phyloP scores from a whole-genome alignment of 169 alveolate species.

The Cryptosporidium canis region DNA sequence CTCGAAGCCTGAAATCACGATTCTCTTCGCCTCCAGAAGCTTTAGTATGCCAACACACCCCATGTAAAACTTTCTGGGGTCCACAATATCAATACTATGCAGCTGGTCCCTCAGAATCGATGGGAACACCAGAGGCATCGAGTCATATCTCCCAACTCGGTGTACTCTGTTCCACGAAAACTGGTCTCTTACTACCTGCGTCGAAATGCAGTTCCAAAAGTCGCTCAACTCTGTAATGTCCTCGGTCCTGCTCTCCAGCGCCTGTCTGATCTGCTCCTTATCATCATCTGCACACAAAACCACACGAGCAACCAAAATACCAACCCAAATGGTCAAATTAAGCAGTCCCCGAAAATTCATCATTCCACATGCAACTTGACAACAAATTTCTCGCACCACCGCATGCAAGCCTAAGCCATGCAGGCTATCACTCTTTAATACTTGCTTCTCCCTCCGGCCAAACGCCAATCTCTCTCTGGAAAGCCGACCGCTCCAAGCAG shows the following conservation, averaged over 20 bases:
- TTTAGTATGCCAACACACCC: conserved; percentile 30
- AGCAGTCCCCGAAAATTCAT: background rate
- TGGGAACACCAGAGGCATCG: conserved; percentile 62
- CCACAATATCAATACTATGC: conserved; percentile 10
- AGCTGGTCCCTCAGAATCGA: background rate
- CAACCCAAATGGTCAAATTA: background rate
- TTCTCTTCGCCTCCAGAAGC: conserved; percentile 1
- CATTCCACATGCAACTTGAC: background rate
- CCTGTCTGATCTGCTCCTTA: conserved; percentile 53
- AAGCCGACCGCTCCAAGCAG: too few relatives aligned
- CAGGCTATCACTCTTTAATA: too few relatives aligned
- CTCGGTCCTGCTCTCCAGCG: conserved; percentile 39
- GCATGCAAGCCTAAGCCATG: too few relatives aligned
- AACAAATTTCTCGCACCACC: background rate
- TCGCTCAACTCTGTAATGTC: conserved; percentile 38
- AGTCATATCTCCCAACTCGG: conserved; percentile 43
- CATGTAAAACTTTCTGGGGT: conserved; percentile 63
- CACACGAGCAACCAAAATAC: background rate
- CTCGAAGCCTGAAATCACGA: conserved; percentile 16
- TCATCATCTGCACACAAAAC: background rate
- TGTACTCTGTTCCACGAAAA: conserved; percentile 59
- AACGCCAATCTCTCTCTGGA: too few relatives aligned
- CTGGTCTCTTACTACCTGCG: conserved; percentile 56
- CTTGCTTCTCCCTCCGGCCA: too few relatives aligned
- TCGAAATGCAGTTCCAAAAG: conserved; percentile 37